Evolutionary conservation across 1,284 basidiomycete genomes (phyloP), one percentile per base, ranked within the genome.

Genomic region (Rhizopogon parksii): DNA sequence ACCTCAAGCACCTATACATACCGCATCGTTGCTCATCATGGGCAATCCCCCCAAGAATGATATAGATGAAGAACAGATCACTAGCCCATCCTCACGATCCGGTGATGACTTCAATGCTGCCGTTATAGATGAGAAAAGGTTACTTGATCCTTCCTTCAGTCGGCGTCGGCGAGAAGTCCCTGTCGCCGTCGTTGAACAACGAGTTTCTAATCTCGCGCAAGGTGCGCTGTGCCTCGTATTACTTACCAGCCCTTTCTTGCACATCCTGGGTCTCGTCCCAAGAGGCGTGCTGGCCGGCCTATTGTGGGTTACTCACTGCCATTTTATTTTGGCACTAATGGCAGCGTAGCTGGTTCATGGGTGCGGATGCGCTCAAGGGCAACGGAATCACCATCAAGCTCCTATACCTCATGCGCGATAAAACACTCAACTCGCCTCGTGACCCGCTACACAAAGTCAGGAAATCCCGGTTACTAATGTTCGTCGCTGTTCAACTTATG

Each of bases 1-100:
- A 45, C 95, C 95, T 0, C 95, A 98, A 69, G 95, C 95, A 0
- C 95, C 95, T 0, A 89, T 96, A 21, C 94, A 97, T 61, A 97
- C 95, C 0, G 80, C 83, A 11, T 88, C 91, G 6, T 79, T 99
- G 0, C 75, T 89, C 14, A 78, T 95, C 36, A 85, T 91, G 77
- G 83, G 85, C 1, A 69, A 60, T 12, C 66, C 69, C 2, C 45
- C 56, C 34, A 82, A 74, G 54, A 71, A 69, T 24, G 64, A 77
- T 17, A 59, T 66, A 7, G 77, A 77, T 25, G 66, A 69, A 54
- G 57, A 63, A 17, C 52, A 53, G n/a, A 51, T 52, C 9, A 15
- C 39, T 32, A 17, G 40, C 47, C 36, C 42, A 52, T 3, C 1
- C 21, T 15, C 27, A 7, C 27, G 39, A 21, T 35, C 6, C 43